Evolutionary conservation across 257 asterid genomes (phyloP), one percentile per base, ranked within the genome.

Genomic region (Linaria vulgaris): DNA sequence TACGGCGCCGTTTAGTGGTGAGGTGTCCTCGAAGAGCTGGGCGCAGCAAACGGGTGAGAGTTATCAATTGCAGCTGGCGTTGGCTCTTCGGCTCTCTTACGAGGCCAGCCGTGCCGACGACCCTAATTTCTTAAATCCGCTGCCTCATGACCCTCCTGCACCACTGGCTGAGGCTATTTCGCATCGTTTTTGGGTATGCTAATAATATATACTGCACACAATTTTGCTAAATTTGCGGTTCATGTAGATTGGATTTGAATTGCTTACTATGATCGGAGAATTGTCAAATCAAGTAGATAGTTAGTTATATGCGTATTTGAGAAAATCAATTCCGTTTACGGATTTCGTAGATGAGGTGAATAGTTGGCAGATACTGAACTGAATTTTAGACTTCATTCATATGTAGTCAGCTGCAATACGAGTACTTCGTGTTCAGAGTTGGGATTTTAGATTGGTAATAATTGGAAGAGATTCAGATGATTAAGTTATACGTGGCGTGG

Each of bases 11-110:
- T 81, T 63, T 67, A 90, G 72, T 94, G 76, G 63, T 65, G 94
- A 78, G 66, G 62, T 64, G 61, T 68, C 78, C 44, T 73, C 81
- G 1, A 90, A 85, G 84, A 94, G 97, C 77, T 94, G 99, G 99
- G 97, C 99, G 45, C 96, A 78, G 79, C 96, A 90, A 82, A 94
- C 95, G 70, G 99, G 85, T 79, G 97, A 94, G 87, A 87, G 96
- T 71, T 94, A 94, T 63, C 96, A 84, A 69, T 68, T 94, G 83
- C 99, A 90, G 83, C 73, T 90, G 81, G 95, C 96, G 12, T 67
- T 94, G 78, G 97, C 97, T 55, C 87, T 94, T 34, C 87, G 97
- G 55, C 82, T 94, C n/a, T 87, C 96, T 0, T 70, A 88, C 3
- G 96, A 90, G 70, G 97, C 97, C 39, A 72, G 88, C 0, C 80